phyloP scores from a whole-genome alignment of 2,329 filamentous ascomycete species.

The Fusarium anguioides region DNA sequence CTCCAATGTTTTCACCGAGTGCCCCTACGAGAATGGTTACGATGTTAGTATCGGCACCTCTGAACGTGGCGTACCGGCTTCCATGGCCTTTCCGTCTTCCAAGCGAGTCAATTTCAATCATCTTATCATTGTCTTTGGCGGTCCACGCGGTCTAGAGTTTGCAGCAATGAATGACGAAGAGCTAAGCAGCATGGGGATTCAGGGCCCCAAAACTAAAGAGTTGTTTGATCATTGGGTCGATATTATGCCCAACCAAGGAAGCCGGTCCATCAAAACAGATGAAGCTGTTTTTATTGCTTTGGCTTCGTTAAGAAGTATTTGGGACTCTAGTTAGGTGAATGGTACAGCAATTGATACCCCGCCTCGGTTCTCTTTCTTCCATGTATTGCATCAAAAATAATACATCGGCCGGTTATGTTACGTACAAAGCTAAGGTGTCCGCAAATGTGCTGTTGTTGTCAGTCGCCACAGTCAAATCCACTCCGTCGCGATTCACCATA shows the following conservation, averaged over 20 bases:
- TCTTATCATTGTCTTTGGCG: slow-evolving; percentile 82
- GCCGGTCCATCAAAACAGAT: slow-evolving; percentile 83
- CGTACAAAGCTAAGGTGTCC: slow-evolving; percentile 45
- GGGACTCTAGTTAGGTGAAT: slow-evolving; percentile 52
- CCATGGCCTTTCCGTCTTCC: slow-evolving; percentile 57
- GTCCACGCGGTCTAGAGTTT: slow-evolving; percentile 81
- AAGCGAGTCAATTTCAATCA: slow-evolving; percentile 70
- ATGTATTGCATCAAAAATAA: slow-evolving; percentile 14
- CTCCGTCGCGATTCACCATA: slow-evolving; percentile 43
- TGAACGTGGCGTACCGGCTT: slow-evolving; percentile 72
- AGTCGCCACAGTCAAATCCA: slow-evolving; percentile 36
- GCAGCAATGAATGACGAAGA: slow-evolving; percentile 72
- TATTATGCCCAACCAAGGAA: slow-evolving; percentile 82
- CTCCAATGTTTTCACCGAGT: slow-evolving; percentile 81
- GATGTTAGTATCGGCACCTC: slow-evolving; percentile 86
- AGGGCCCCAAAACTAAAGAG: slow-evolving; percentile 71
- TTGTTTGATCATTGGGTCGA: slow-evolving; percentile 90
- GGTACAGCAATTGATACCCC: slow-evolving; percentile 42
- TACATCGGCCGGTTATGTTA: slow-evolving; percentile 29
- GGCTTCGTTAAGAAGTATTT: slow-evolving; percentile 72
- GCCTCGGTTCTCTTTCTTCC: slow-evolving; percentile 1
- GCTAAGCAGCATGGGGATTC: slow-evolving; percentile 70
- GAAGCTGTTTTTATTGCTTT: slow-evolving; percentile 84
- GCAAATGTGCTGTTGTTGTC: slow-evolving; percentile 48
- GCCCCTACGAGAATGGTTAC: slow-evolving; percentile 79